These are phyloP conservation scores for Poteriospumella lacustris DNA, from an alignment of 108 stramenopile genomes.

Conservation along the genomic window DNA sequence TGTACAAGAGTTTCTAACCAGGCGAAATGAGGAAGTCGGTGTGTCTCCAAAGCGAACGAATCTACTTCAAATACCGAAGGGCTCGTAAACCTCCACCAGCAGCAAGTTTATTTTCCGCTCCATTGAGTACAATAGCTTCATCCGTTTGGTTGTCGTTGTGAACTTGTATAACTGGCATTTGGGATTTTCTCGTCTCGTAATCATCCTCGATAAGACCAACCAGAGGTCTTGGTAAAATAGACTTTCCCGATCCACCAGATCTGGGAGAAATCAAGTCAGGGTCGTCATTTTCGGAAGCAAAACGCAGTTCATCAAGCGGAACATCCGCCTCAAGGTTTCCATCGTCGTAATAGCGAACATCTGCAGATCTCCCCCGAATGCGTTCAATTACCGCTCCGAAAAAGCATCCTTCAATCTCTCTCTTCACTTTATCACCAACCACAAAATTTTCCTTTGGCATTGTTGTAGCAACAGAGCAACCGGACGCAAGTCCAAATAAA, in stretches of 20 bases:
- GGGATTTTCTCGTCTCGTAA: background rate
- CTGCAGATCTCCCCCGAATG: background rate
- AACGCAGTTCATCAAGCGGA: background rate
- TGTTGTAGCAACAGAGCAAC: no score
- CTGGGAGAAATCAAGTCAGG: background rate
- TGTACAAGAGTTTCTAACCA: no score
- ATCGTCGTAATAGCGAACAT: background rate
- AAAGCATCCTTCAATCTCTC: background rate
- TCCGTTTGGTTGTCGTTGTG: background rate
- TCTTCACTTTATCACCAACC: background rate
- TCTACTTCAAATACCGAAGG: constrained; percentile 8
- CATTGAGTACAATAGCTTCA: constrained; percentile 4
- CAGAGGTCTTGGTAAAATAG: background rate
- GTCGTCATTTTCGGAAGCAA: background rate
- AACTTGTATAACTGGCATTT: background rate
- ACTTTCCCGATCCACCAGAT: background rate
- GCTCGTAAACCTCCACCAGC: background rate
- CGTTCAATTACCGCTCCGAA: background rate
- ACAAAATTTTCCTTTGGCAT: no score
- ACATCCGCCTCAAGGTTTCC: background rate
- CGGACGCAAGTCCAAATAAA: no score
- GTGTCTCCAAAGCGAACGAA: no score
- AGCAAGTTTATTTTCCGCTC: constrained; percentile 18
- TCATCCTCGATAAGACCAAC: background rate
- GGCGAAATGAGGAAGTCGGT: no score